A percentile compares a stretch with the other conserved stretches of the same genome.
Evolutionary conservation across 2,329 filamentous ascomycete species (phyloP).

Genomic region (Fusarium palustre): DNA sequence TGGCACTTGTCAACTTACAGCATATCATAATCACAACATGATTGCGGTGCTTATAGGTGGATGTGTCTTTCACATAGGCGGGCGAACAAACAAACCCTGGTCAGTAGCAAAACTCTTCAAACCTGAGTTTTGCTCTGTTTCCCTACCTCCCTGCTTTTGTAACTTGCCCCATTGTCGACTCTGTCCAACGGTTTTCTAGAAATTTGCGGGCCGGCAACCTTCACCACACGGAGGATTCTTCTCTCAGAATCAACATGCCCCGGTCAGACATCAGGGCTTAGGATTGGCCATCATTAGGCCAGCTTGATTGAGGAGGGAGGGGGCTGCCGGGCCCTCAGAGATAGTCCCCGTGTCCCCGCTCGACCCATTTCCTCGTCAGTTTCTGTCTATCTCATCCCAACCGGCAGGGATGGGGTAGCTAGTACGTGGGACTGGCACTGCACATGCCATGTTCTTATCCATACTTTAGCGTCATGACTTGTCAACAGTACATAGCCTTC

Average conservation of each 20-base stretch:
- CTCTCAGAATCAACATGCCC: constrained; percentile 45
- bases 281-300: constrained; percentile 44
- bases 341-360: constrained; percentile 49
- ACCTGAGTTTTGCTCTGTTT: constrained; percentile 44
- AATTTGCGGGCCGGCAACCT: constrained; percentile 47
- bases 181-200: constrained; percentile 51
- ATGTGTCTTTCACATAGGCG: constrained; percentile 17
- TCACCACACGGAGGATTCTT: constrained; percentile 50
- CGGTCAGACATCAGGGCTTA: constrained; percentile 41
- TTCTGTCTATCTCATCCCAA: constrained; percentile 45
- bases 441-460: constrained; percentile 41
- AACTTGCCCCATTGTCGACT: constrained; percentile 39
- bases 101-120: constrained; percentile 46
- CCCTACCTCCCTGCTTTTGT: constrained; percentile 39
- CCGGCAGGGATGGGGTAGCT: constrained; percentile 41
- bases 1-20: constrained; percentile 3
- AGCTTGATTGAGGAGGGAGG: constrained; percentile 44
- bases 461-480: constrained; percentile 41
- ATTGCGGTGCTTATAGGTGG: constrained; percentile 18
- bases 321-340: constrained; percentile 47
- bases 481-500: constrained; percentile 47
- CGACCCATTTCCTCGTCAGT: constrained; percentile 43
- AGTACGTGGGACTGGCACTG: constrained; percentile 40
- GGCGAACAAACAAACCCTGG: constrained; percentile 34
- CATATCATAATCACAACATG: constrained; percentile 22